Percentiles rank a stretch among this genome's conserved stretches.
Conservation (phyloP, 345 rosid genomes). For the Pistacia atlantica region DNA sequence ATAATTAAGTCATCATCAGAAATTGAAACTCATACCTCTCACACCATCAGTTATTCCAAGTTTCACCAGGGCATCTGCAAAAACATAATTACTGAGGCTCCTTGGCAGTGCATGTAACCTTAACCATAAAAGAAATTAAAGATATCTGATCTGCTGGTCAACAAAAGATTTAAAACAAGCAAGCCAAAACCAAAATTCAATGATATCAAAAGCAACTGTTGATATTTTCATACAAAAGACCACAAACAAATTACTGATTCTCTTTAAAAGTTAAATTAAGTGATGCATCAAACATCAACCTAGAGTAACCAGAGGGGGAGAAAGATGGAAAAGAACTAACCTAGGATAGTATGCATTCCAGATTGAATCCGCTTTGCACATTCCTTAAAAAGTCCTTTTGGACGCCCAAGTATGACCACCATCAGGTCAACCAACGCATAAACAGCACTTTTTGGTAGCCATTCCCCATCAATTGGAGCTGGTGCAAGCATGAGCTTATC, state of each 20-base stretch:
- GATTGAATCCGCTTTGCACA: slow-evolving; percentile 87
- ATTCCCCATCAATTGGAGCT: slow-evolving; percentile 88
- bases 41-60: slow-evolving; percentile 83
- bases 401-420: slow-evolving; percentile 87
- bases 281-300: slow-evolving; percentile 8
- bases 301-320: not conserved
- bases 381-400: slow-evolving; percentile 91
- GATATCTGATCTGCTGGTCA: not conserved
- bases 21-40: slow-evolving; percentile 54
- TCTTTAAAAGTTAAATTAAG: not conserved
- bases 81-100: slow-evolving; percentile 27
- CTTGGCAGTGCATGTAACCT: slow-evolving; percentile 3
- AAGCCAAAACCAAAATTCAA: not conserved
- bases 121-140: not conserved
- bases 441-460: slow-evolving; percentile 93
- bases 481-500: slow-evolving; percentile 86
- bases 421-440: slow-evolving; percentile 91
- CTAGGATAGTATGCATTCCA: slow-evolving; percentile 79
- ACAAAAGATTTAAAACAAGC: not conserved
- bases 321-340: slow-evolving; percentile 32
- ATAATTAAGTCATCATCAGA: slow-evolving; percentile 17
- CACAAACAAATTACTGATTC: not conserved
- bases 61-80: slow-evolving; percentile 78
- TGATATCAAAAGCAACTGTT: not conserved
- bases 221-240: not conserved